phyloP scores from a whole-genome alignment of 352 stramenopile species.

The Peronospora farinosa region DNA sequence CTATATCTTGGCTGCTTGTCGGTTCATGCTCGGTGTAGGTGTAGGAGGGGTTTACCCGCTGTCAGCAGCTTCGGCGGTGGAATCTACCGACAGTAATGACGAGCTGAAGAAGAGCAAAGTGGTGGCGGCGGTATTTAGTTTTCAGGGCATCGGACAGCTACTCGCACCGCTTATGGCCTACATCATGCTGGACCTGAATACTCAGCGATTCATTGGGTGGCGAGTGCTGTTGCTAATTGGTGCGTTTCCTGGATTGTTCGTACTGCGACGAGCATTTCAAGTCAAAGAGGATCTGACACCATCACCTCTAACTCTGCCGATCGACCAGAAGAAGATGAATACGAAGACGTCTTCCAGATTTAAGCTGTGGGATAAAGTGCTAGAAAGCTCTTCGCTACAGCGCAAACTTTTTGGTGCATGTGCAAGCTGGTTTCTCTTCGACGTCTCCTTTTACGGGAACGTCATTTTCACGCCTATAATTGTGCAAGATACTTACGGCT shows the following conservation, averaged over 20 bases:
- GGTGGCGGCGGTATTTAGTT: slow-evolving; percentile 59
- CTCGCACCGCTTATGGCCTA: slow-evolving; percentile 54
- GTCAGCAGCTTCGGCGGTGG: slow-evolving; percentile 60
- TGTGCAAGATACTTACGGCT: slow-evolving; percentile 59
- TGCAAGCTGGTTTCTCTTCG: slow-evolving; percentile 90
- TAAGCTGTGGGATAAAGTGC: slow-evolving; percentile 32
- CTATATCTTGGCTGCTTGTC: slow-evolving; percentile 51
- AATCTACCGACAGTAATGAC: slow-evolving; percentile 35
- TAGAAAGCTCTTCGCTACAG: slow-evolving; percentile 28
- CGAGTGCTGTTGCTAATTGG: slow-evolving; percentile 47
- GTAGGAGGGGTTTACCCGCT: slow-evolving; percentile 80
- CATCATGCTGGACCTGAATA: slow-evolving; percentile 41
- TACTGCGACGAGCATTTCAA: slow-evolving; percentile 46
- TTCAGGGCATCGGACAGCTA: slow-evolving; percentile 58
- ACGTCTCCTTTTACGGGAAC: slow-evolving; percentile 89
- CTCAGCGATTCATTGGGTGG: slow-evolving; percentile 37
- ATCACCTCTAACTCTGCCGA: slow-evolving; percentile 12
- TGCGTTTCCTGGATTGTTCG: slow-evolving; percentile 53
- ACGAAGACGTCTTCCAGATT: slow-evolving; percentile 15
- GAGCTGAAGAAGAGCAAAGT: slow-evolving; percentile 55
- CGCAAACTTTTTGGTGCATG: slow-evolving; percentile 69
- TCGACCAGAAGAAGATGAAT: slow-evolving; percentile 13
- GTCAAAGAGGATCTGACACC: slow-evolving; percentile 31
- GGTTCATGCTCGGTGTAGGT: slow-evolving; percentile 69
- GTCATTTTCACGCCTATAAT: slow-evolving; percentile 85